Base-by-base conservation (phyloP, 805 yeast species). In the Kregervanrija delftensis region DNA sequence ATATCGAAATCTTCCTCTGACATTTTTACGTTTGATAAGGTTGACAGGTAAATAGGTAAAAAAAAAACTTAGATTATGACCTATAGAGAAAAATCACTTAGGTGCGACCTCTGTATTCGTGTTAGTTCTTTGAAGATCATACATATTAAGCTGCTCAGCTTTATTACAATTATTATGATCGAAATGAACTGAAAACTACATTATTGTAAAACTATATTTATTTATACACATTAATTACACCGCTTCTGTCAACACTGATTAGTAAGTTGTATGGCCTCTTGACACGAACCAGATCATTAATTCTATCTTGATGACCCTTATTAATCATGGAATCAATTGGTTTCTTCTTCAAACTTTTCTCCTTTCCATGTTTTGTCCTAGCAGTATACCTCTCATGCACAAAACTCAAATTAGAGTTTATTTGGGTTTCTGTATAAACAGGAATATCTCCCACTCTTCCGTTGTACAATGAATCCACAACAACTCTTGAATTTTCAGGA, bases 241-340 rank as follows among this genome's bases (percentile, higher is more conserved):
- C 95, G 36, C 77, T 71, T 45, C 87, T 65, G 52, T 86, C 95
- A 2, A 67, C 87, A 2, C 84, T 70, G 3, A 86, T 64, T 2
- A 85, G 58, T 78, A 85, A 73, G 35, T 74, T 77, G 37, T 51
- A 49, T 6, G 56, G 56, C 4, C 30, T 10, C 3, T 11, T n/a
- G 5, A 47, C 4, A 13, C 39, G 16, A 11, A 42, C 31, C 4
- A 52, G 13, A 5, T 40, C 41, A 5, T 35, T 43, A 2, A 51
- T 41, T 11, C 33, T 38, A 30, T 51, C 54, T 11, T 15, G 16
- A 4, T 43, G 39, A 8, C 37, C 13, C 14, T 44, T 47, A 15
- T 12, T 30, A 46, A 72, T 22, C 28, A 22, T 22, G 28, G 28
- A 22, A 22, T 22, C 28, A 22, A 22, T 74, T 0, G 87, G 87